Conservation (phyloP, 179 eudicot genomes). For the Pouteria campechiana region DNA sequence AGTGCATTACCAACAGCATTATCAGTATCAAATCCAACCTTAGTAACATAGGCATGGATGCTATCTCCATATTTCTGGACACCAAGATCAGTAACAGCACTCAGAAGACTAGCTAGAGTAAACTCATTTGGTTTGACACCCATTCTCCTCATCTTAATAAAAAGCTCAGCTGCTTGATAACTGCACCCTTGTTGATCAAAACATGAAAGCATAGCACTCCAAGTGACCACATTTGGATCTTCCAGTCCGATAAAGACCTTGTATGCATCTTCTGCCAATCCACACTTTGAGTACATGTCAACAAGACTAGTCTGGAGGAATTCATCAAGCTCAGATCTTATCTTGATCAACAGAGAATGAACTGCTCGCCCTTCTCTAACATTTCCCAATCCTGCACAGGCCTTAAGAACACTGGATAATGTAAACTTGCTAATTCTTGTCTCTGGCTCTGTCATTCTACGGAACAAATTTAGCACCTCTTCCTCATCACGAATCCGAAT, state of each 20-base stretch:
- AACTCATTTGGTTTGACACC: conserved; percentile 30
- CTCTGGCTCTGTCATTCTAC: conserved; percentile 17
- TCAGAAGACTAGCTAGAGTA: conserved; percentile 27
- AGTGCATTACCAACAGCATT: conserved; percentile 26
- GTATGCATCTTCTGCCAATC: conserved; percentile 18
- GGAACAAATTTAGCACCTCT: conserved; percentile 34
- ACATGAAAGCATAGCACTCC: conserved; percentile 31
- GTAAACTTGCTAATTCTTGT: conserved; percentile 25
- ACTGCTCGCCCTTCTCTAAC: conserved; percentile 19
- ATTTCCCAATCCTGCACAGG: conserved; percentile 16
- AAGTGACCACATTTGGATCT: conserved; percentile 24
- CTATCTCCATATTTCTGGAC: conserved; percentile 15
- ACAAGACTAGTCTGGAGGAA: conserved; percentile 28
- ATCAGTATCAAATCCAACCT: conserved; percentile 28
- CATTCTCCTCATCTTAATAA: conserved; percentile 14
- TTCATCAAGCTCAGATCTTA: conserved; percentile 23
- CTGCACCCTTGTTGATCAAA: conserved; percentile 29
- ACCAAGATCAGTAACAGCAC: conserved; percentile 20
- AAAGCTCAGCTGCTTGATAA: conserved; percentile 26
- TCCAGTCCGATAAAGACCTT: conserved; percentile 16
- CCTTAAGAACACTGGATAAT: conserved; percentile 30
- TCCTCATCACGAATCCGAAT: conserved; percentile 38
- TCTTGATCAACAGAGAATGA: conserved; percentile 20
- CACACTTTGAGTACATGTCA: conserved; percentile 37
- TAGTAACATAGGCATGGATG: conserved; percentile 32